Base-by-base conservation (phyloP, 139 green algal species). In the Pedinophyceae sp. region DNA sequence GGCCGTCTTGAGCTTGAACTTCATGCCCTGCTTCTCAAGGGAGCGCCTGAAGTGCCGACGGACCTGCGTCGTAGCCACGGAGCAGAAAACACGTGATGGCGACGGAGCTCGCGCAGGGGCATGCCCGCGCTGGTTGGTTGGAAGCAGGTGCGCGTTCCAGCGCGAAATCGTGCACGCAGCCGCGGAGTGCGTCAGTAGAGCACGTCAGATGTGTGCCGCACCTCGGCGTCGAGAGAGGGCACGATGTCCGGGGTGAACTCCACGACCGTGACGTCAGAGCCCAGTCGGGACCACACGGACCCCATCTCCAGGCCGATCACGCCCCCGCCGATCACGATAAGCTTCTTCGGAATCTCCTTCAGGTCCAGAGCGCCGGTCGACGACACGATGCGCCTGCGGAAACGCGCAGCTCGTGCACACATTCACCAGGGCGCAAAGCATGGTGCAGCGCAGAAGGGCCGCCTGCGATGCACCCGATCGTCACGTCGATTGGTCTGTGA, bases 271-370 rank as follows among this genome's bases (percentile, higher is more conserved):
- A 99, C 83, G 54, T 95, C 59, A 2, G 87, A 40, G 1, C 92
- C 92, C 27, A 99, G 74, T 34, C 92, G 76, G 16, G 54, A 40
- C 78, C 93, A 99, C 17, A 99, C 92, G 34, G 69, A 87, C 3
- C 86, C 92, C 82, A 99, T 89, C 80, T 99, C 92, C 51, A 99
- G 76, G 3, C 92, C 91, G 52, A 98, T 98, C 70, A 92, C 81
- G 27, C 92, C 92, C 0, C 84, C 86, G 2, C 92, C 92, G 48
- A 99, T 94, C 19, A 98, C 87, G 19, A 96, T 76, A 79, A 99
- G 71, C 24, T 64, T 81, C 62, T 89, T 78, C 0, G 92, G 92
- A 10, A 99, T 70, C 18, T 80, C 53, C 38, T 89, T 81, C 27
- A 99, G 74, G 1, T 57, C 64, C 3, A 98, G 75, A 0, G 89